Percentiles rank a stretch among this genome's conserved stretches.
Conservation (phyloP, 139 green algal genomes). For the Mychonastes homosphaera region DNA sequence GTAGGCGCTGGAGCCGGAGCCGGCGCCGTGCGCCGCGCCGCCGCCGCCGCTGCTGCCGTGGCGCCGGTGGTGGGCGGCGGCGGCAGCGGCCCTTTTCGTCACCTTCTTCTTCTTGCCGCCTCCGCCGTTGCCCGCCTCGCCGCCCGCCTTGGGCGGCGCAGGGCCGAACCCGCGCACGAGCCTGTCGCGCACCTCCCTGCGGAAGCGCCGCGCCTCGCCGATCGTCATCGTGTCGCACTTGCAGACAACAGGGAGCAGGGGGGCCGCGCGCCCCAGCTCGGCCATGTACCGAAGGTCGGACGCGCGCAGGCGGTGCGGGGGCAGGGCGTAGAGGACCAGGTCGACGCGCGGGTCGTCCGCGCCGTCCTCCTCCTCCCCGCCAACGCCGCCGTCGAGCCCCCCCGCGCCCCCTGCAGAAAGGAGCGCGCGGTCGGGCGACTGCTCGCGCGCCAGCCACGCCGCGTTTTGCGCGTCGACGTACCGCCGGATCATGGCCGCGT, state of each 20-base stretch:
- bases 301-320: slow-evolving; percentile 54
- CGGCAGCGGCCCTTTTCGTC: too few relatives aligned
- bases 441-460: slow-evolving; percentile 53
- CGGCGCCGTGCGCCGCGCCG: too few relatives aligned
- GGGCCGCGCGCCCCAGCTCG: slow-evolving; percentile 47
- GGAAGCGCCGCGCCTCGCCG: slow-evolving; percentile 44
- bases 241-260: slow-evolving; percentile 60
- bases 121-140: too few relatives aligned
- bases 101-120: too few relatives aligned
- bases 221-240: slow-evolving; percentile 75
- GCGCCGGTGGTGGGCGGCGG: too few relatives aligned
- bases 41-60: too few relatives aligned
- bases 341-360: slow-evolving; percentile 63
- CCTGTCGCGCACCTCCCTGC: slow-evolving; percentile 47
- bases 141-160: too few relatives aligned
- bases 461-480: slow-evolving; percentile 21
- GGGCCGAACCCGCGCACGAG: too few relatives aligned
- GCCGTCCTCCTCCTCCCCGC: too few relatives aligned
- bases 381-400: slow-evolving; percentile 28
- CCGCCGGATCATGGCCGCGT: neutral
- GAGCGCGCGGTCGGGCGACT: slow-evolving; percentile 27
- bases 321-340: slow-evolving; percentile 61
- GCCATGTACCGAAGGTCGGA: slow-evolving; percentile 52
- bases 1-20: too few relatives aligned
- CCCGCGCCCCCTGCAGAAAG: too few relatives aligned